phyloP scores from a whole-genome alignment of 306 rosid genomes.

The Vachellia pachyceras region DNA sequence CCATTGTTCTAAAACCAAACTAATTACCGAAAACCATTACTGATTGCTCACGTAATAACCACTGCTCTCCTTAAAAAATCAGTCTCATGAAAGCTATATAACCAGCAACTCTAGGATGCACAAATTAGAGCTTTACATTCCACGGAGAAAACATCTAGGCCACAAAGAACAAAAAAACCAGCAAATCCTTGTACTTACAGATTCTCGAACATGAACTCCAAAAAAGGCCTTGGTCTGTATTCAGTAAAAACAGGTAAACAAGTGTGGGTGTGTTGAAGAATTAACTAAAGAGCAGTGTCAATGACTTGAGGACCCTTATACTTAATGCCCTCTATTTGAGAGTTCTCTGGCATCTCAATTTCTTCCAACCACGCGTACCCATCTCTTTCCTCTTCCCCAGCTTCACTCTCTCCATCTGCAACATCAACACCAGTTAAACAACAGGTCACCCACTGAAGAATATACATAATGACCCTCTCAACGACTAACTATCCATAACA shows the following conservation, averaged over 20 bases:
- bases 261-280: background rate
- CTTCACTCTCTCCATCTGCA: conserved; percentile 51
- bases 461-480: background rate
- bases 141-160: too few species aligned
- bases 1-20: too few species aligned
- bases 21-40: too few species aligned
- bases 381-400: conserved; percentile 41
- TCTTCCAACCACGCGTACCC: conserved; percentile 73
- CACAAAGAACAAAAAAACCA: conserved; percentile 13
- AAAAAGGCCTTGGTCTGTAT: background rate
- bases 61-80: background rate
- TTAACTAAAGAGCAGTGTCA: conserved; percentile 37
- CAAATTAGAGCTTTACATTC: background rate
- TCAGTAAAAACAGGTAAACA: background rate
- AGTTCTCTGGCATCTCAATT: conserved; percentile 71
- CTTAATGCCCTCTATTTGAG: conserved; percentile 66
- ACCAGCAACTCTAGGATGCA: background rate
- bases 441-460: background rate
- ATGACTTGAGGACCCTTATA: conserved; percentile 72
- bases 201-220: conserved; percentile 23
- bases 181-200: background rate
- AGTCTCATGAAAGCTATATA: background rate
- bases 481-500: background rate
- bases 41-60: background rate
- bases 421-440: background rate